A percentile compares a stretch with the other conserved stretches of the same genome.
Conservation (phyloP, 129 eudicot genomes). For the Lactuca sativa region DNA sequence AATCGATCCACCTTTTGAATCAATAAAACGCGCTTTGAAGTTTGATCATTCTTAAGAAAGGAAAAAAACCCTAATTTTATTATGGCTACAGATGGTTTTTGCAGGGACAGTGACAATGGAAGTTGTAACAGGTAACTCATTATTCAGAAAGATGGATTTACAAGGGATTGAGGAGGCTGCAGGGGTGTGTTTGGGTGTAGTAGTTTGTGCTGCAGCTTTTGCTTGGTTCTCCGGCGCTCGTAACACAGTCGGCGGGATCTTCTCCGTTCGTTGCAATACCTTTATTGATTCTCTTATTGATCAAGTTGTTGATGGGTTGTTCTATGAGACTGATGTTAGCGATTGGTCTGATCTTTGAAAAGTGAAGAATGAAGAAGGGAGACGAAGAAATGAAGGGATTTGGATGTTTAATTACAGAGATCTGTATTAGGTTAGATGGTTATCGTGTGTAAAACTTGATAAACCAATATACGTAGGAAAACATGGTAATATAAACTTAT, state of each 20-base stretch:
- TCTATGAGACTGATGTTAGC: conserved; percentile 54
- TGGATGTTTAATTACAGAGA: conserved; percentile 10
- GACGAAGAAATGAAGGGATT: conserved; percentile 5
- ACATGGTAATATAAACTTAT: not conserved
- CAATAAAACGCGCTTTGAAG: not conserved
- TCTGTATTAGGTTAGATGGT: conserved; percentile 18
- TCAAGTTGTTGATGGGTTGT: conserved; percentile 80
- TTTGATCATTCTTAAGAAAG: not conserved
- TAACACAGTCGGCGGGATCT: conserved; percentile 60
- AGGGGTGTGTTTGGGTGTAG: conserved; percentile 64
- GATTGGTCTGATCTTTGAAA: conserved; percentile 66
- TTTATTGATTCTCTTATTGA: conserved; percentile 86
- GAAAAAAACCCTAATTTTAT: not conserved
- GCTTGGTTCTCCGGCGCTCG: conserved; percentile 84
- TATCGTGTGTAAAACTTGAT: not conserved
- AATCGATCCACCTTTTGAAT: not conserved
- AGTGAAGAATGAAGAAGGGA: not conserved
- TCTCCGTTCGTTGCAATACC: conserved; percentile 62
- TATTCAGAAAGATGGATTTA: conserved; percentile 77
- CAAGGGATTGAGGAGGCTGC: conserved; percentile 72
- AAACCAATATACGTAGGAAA: conserved; percentile 12
- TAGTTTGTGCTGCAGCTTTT: conserved; percentile 72
- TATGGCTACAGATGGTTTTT: conserved; percentile 62
- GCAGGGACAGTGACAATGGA: conserved; percentile 74
- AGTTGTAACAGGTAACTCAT: conserved; percentile 73